These are phyloP conservation scores for Akanthomyces muscarius DNA, from an alignment of 2,329 filamentous ascomycete species.

Conservation along the genomic window DNA sequence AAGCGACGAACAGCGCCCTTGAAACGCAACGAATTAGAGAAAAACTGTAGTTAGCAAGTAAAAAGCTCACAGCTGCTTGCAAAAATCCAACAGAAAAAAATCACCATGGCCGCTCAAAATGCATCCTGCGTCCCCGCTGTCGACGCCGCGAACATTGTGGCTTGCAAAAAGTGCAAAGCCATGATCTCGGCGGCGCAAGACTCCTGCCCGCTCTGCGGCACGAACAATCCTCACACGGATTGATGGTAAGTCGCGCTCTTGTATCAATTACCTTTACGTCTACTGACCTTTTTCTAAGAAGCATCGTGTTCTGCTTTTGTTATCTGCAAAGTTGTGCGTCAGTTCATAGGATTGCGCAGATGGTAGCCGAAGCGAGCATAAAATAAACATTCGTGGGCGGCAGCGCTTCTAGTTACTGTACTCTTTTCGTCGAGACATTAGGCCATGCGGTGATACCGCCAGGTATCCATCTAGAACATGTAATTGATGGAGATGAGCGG, in stretches of 20 bases:
- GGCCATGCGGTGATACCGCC: too few relatives aligned
- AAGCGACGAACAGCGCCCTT: background rate
- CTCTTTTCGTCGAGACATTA: too few relatives aligned
- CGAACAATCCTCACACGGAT: constrained; percentile 6
- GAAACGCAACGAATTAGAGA: background rate
- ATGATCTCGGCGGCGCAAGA: constrained; percentile 15
- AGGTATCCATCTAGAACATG: too few relatives aligned
- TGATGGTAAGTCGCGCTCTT: background rate
- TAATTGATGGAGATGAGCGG: too few relatives aligned
- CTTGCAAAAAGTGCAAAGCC: constrained; percentile 12
- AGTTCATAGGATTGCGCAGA: too few relatives aligned
- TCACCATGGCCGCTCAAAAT: background rate
- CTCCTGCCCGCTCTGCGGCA: constrained; percentile 14
- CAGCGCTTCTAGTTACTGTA: too few relatives aligned
- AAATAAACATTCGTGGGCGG: too few relatives aligned
- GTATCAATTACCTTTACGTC: too few relatives aligned
- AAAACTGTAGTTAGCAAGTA: too few relatives aligned
- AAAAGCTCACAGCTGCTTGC: background rate
- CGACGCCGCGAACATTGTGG: background rate
- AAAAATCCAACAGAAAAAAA: background rate
- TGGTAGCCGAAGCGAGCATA: too few relatives aligned
- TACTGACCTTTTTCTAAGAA: background rate
- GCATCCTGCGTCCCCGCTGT: background rate
- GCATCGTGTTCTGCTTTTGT: background rate
- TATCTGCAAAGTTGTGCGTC: too few relatives aligned